Percentiles rank a stretch among this genome's conserved stretches.
These are phyloP conservation scores for Volvox carteri DNA, from an alignment of 163 green algal species.

Conservation along the genomic window DNA sequence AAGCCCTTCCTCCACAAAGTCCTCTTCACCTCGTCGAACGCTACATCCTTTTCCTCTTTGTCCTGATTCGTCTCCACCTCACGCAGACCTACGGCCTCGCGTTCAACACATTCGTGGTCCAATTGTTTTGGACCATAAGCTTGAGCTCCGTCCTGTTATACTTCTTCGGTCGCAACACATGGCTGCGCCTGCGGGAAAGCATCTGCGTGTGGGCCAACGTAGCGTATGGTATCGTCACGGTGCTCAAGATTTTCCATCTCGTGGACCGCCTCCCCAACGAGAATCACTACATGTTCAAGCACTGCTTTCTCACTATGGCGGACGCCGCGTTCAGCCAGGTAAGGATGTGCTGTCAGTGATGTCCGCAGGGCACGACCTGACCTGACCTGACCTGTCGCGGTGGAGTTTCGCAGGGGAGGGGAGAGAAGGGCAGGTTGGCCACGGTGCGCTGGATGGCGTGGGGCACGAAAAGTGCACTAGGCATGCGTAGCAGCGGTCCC, in stretches of 20 bases:
- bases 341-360: too few relatives aligned
- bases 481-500: too few relatives aligned
- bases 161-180: neutral
- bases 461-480: too few relatives aligned
- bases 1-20: neutral
- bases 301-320: slow-evolving; percentile 51
- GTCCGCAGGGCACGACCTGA: too few relatives aligned
- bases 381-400: too few relatives aligned
- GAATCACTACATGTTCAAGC: slow-evolving; percentile 45
- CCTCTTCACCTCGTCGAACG: neutral
- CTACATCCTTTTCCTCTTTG: neutral
- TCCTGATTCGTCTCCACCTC: neutral
- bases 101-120: slow-evolving; percentile 23
- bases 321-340: slow-evolving; percentile 42
- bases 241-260: slow-evolving; percentile 36
- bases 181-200: neutral
- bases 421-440: too few relatives aligned
- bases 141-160: slow-evolving; percentile 20
- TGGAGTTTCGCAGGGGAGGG: too few relatives aligned
- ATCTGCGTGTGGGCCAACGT: slow-evolving; percentile 24
- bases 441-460: too few relatives aligned
- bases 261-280: slow-evolving; percentile 26
- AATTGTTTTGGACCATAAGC: slow-evolving; percentile 26
- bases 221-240: slow-evolving; percentile 12
- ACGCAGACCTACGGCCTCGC: neutral